phyloP scores from a whole-genome alignment of 2,329 filamentous ascomycete species.

The Atkinsonella hypoxylon region DNA sequence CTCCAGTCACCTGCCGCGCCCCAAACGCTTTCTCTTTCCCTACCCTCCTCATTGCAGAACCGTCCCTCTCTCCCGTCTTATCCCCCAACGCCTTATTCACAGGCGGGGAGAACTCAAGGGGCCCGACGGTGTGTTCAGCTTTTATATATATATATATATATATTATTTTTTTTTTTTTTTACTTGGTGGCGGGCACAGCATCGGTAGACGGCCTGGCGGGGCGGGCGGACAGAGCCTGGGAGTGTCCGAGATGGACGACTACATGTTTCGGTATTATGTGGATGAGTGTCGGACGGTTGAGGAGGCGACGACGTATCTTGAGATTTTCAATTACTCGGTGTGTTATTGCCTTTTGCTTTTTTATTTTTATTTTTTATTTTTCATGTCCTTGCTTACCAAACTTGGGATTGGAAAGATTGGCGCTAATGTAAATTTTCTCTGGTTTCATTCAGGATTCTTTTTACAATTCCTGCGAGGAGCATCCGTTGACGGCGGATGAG shows the following conservation, averaged over 20 bases:
- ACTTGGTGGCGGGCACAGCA: no score
- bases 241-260: conserved; percentile 40
- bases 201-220: no score
- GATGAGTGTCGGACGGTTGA: conserved; percentile 33
- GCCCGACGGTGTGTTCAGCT: no score
- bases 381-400: no score
- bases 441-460: conserved; percentile 30
- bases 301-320: conserved; percentile 43
- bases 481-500: conserved; percentile 38
- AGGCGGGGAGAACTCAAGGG: no score
- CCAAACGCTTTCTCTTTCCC: background rate
- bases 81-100: no score
- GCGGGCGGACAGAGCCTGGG: no score
- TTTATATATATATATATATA: no score
- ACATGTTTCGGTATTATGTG: conserved; percentile 40
- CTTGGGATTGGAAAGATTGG: no score
- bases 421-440: background rate
- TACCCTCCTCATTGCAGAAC: no score
- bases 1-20: background rate
- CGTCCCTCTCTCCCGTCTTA: no score
- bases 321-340: conserved; percentile 49
- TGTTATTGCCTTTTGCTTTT: conserved; percentile 11
- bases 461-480: conserved; percentile 38
- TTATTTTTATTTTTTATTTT: conserved; percentile 5
- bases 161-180: no score